These are phyloP conservation scores for Alternaria postmessia DNA, from an alignment of 2,329 filamentous ascomycete genomes.

Conservation along the genomic window DNA sequence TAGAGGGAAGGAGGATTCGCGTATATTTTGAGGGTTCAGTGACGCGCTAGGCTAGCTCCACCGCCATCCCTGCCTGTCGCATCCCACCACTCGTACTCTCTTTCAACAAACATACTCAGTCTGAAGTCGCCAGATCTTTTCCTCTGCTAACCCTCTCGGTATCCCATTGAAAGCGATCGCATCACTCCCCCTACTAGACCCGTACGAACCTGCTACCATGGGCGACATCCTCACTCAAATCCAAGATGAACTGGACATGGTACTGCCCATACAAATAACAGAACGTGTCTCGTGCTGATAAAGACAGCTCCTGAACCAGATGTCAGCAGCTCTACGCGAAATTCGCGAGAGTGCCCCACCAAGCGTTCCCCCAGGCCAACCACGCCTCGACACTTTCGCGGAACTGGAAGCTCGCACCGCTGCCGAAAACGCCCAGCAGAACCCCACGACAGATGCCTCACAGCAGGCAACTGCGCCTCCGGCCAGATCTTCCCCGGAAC, in stretches of 20 bases:
- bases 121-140: background rate
- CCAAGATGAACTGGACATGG: constrained; percentile 85
- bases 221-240: constrained; percentile 81
- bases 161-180: background rate
- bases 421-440: constrained; percentile 27
- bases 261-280: constrained; percentile 45
- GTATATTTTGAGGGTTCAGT: constrained; percentile 24
- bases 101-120: background rate
- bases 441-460: constrained; percentile 19
- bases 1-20: constrained; percentile 21
- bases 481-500: constrained; percentile 39
- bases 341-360: constrained; percentile 54
- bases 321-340: constrained; percentile 56
- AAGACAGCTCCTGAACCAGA: constrained; percentile 56
- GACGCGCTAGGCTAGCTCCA: constrained; percentile 31
- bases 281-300: constrained; percentile 1
- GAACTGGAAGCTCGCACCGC: constrained; percentile 40
- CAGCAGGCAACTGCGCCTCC: constrained; percentile 20
- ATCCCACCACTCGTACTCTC: constrained; percentile 1
- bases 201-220: constrained; percentile 56
- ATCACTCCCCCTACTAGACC: no score
- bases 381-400: constrained; percentile 45
- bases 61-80: constrained; percentile 13
- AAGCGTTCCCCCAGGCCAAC: constrained; percentile 54
- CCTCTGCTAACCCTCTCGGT: no score